Base-by-base conservation (phyloP, 352 stramenopile genomes). In the Phytopythium litorale region DNA sequence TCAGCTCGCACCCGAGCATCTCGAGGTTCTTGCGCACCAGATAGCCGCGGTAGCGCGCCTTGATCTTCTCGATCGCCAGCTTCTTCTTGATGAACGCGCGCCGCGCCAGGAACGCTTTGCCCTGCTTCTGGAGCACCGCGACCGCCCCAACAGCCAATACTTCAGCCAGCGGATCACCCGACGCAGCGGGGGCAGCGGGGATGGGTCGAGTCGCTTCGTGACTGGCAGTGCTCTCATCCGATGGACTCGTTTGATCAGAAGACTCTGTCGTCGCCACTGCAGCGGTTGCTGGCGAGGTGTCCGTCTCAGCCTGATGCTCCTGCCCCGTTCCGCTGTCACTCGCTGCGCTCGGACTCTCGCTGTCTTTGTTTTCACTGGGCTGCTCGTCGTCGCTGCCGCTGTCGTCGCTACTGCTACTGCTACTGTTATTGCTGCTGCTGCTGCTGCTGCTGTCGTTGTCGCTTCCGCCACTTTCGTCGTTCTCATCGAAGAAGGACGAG, bases 21-120 rank as follows among this genome's bases (percentile, higher is more conserved):
- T 76, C 66, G 28, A 72, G 57, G 59, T 74, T 76, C 64, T 79
- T 76, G 32, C 68, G 72, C 50, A 79, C 72, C 7, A 76, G 56
- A 45, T 79, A 79, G 6, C 72, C 72, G 49, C 68, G 68, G 50
- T 79, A 79, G 21, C 65, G 68, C 52, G 68, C 72, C 38, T 79
- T 79, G 58, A 79, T 79, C 62, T 72, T 72, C 30, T 72, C 66
- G 43, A 74, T 72, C 28, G 72, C 72, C 25, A 68, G 55, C 25
- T 72, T 71, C 64, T 76, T 76, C 25, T 68, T 63, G 56, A 75
- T 64, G n/a, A 75, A 79, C 33, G 70, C 61, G 0, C 59, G 58
- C 12, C 72, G 63, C n/a, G 63, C 62, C 5, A 79, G 45, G 65
- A 71, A 76, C 7, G 61, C 62, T 18, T 70, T 79, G 1, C 63